A percentile compares a stretch with the other conserved stretches of the same genome.
phyloP scores from a whole-genome alignment of 164 flowering plant species.

The Chimonanthus salicifolius region DNA sequence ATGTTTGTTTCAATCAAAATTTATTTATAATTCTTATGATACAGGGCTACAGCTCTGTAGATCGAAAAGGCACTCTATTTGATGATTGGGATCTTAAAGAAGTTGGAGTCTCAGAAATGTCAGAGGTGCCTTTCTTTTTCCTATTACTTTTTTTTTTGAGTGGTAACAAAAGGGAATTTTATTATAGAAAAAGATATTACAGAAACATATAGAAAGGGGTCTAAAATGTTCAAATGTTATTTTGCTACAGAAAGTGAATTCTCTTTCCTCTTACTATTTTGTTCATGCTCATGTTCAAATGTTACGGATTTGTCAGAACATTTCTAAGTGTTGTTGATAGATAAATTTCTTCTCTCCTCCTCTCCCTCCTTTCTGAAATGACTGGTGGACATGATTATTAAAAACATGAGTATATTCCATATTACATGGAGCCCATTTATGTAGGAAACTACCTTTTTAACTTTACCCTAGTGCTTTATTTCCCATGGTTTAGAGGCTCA shows the following conservation, averaged over 20 bases:
- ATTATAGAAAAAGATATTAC: too few relatives aligned
- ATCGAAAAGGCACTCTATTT: constrained; percentile 50
- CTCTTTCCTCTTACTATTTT: neutral
- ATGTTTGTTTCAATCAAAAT: neutral
- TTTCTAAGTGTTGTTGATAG: neutral
- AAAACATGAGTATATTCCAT: neutral
- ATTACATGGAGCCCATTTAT: too few relatives aligned
- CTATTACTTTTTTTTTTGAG: neutral
- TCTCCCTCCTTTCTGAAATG: too few relatives aligned
- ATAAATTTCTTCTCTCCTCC: too few relatives aligned
- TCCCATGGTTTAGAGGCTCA: too few relatives aligned
- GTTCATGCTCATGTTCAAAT: neutral
- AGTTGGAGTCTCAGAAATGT: constrained; percentile 46
- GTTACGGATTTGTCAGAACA: neutral
- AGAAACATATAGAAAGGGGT: too few relatives aligned
- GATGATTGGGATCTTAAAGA: constrained; percentile 96
- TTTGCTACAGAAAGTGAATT: too few relatives aligned
- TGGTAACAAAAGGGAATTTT: too few relatives aligned
- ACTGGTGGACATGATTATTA: neutral
- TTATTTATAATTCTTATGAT: constrained; percentile 9
- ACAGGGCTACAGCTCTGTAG: constrained; percentile 89
- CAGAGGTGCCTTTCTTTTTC: constrained; percentile 49
- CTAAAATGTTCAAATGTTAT: too few relatives aligned
- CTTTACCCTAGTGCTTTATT: too few relatives aligned
- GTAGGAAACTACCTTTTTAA: too few relatives aligned